Conservation (phyloP, 768 basidiomycete species). For the Termitomyces sp. region DNA sequence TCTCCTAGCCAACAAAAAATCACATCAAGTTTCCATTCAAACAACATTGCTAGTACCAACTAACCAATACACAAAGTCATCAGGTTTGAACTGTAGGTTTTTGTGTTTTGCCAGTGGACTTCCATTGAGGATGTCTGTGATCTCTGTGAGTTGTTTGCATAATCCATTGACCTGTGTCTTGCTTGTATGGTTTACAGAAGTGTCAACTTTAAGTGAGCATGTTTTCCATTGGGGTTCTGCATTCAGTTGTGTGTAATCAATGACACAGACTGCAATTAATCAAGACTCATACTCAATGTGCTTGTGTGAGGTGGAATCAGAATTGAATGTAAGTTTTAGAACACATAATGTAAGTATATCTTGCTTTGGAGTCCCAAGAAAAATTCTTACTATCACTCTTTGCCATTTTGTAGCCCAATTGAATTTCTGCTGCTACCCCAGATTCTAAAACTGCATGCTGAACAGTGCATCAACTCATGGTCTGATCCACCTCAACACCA, state of each 20-base stretch:
- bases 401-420: slow-evolving; percentile 12
- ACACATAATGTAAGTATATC: neutral
- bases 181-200: neutral
- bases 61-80: neutral
- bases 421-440: slow-evolving; percentile 14
- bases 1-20: neutral
- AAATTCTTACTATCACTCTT: neutral
- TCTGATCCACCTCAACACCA: neutral
- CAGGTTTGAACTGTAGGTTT: neutral
- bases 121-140: neutral
- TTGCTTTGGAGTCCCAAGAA: no score
- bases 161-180: neutral
- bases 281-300: neutral
- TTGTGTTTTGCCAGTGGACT: neutral
- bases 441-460: neutral
- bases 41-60: slow-evolving; percentile 12
- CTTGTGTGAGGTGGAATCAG: neutral
- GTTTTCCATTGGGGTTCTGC: neutral
- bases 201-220: neutral
- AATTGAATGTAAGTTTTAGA: neutral
- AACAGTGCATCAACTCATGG: neutral
- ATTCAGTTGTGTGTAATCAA: neutral
- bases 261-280: neutral
- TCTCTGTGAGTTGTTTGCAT: neutral
- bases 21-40: slow-evolving; percentile 3